phyloP scores from a whole-genome alignment of 2,329 filamentous ascomycete species.

The Fusarium virguliforme region DNA sequence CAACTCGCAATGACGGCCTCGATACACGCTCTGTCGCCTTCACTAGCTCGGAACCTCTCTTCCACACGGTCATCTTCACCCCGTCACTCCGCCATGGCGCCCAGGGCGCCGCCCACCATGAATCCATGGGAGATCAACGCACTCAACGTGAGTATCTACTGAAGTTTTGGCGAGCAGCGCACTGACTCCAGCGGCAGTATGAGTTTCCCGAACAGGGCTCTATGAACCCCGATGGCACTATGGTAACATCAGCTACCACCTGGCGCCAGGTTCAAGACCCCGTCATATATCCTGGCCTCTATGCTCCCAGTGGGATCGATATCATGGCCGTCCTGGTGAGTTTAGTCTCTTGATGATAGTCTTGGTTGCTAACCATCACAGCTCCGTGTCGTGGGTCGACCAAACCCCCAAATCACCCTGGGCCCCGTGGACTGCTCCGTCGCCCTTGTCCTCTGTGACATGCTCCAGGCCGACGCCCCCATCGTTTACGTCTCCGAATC shows the following conservation, averaged over 20 bases:
- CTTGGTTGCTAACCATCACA: constrained; percentile 47
- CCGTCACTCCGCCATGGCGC: constrained; percentile 35
- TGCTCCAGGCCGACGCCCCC: constrained; percentile 79
- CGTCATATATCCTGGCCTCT: constrained; percentile 71
- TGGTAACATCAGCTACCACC: constrained; percentile 33
- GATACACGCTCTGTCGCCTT: constrained; percentile 37
- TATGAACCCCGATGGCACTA: constrained; percentile 41
- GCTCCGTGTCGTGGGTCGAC: constrained; percentile 77
- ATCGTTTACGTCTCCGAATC: constrained; percentile 89
- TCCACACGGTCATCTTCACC: constrained; percentile 25
- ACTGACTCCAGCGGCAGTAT: constrained; percentile 44
- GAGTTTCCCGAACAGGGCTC: constrained; percentile 49
- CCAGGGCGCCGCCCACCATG: constrained; percentile 39
- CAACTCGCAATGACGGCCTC: constrained; percentile 32
- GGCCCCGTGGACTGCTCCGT: constrained; percentile 89
- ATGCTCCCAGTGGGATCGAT: constrained; percentile 70
- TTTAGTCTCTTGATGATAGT: constrained; percentile 1
- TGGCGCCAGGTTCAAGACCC: constrained; percentile 59
- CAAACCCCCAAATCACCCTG: constrained; percentile 83
- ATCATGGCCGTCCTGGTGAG: constrained; percentile 70
- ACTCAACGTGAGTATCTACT: constrained; percentile 42
- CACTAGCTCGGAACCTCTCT: constrained; percentile 25
- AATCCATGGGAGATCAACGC: constrained; percentile 51
- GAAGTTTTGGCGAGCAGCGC: background rate
- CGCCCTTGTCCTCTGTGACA: constrained; percentile 86